Percentiles rank a stretch among this genome's conserved stretches.
phyloP scores from a whole-genome alignment of 2,329 filamentous ascomycete genomes.

The Septoria petroselini region DNA sequence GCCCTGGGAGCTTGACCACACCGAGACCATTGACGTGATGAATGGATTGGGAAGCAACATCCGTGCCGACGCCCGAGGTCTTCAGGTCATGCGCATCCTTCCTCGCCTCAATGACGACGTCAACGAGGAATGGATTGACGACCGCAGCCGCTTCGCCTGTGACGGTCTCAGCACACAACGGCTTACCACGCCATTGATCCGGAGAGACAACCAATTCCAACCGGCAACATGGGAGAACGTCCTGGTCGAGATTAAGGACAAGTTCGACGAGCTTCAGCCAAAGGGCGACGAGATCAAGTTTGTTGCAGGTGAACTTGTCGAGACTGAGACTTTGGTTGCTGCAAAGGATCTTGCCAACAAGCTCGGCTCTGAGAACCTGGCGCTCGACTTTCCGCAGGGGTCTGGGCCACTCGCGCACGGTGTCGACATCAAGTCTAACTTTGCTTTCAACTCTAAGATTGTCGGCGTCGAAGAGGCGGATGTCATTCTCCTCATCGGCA shows the following conservation, averaged over 20 bases:
- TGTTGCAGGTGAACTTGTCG: slow-evolving; percentile 83
- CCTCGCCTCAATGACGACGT: slow-evolving; percentile 95
- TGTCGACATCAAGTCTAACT: slow-evolving; percentile 89
- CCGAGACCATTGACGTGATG: slow-evolving; percentile 91
- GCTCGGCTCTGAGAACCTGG: slow-evolving; percentile 92
- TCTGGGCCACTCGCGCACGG: slow-evolving; percentile 84
- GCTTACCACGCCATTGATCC: slow-evolving; percentile 85
- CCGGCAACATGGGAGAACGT: slow-evolving; percentile 95
- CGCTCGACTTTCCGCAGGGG: slow-evolving; percentile 83
- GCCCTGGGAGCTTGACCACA: slow-evolving; percentile 95
- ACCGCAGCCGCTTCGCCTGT: slow-evolving; percentile 94
- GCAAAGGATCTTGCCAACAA: slow-evolving; percentile 97
- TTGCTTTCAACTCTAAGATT: slow-evolving; percentile 94
- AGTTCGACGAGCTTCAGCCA: slow-evolving; percentile 73
- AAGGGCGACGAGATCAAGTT: slow-evolving; percentile 95
- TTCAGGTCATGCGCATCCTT: slow-evolving; percentile 93
- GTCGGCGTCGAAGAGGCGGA: slow-evolving; percentile 92
- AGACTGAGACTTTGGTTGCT: slow-evolving; percentile 89
- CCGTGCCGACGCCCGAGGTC: slow-evolving; percentile 83
- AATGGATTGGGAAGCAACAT: slow-evolving; percentile 94
- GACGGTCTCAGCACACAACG: slow-evolving; percentile 96
- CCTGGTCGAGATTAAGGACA: slow-evolving; percentile 77
- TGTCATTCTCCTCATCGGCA: slow-evolving; percentile 85
- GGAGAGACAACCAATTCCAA: slow-evolving; percentile 84
- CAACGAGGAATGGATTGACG: slow-evolving; percentile 99